Base-by-base conservation (phyloP, 805 yeast species). In the Cyberlindnera sargentensis region DNA sequence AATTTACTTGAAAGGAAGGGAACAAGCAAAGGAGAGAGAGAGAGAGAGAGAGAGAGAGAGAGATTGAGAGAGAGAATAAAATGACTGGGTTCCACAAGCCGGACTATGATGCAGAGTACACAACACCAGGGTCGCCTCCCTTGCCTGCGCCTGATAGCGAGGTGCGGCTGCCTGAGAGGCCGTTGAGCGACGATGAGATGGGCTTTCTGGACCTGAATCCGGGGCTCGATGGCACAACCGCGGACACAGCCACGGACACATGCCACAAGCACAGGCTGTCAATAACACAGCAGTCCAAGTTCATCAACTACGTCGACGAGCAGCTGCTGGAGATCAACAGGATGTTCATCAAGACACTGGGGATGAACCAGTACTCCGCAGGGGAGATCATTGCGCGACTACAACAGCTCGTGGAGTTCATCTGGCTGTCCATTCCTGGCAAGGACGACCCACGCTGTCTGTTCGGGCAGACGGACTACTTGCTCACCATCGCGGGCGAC, bases 401-500 rank as follows among this genome's bases (percentile, higher is more conserved):
- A 26, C 66, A 67, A 33, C 60, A 65, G 6, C 58, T 83, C 2
- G 52, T 82, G 4, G 76, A 73, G 38, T 66, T 85, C 34, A 61
- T 84, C 5, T 81, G 87, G 86, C 73, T 71, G 43, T 78, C 88
- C 1, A 66, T 82, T 15, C 70, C 68, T 27, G 58, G 60, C 26
- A 52, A 23, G 42, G 41, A 7, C 40, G 45, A 8, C 52, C 48
- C 38, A 8, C 36, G 9, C 42, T 45, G 28, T 26, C 49, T 20
- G 31, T 76, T 75, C 54, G 86, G 85, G 1, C 90, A 82, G 57
- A 67, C 73, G 0, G 78, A 78, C 41, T 83, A 82, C 51, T 60
- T 83, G 15, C 64, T 86, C 25, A 70, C 72, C 34, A 69, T 84
- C 3, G 75, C 86, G 39, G 87, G 84, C 40, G 89, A 83, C 48